A percentile compares a stretch with the other conserved stretches of the same genome.
Evolutionary conservation across 1,139 yeast species (phyloP).

Genomic region (Saccharomyces hybrid): DNA sequence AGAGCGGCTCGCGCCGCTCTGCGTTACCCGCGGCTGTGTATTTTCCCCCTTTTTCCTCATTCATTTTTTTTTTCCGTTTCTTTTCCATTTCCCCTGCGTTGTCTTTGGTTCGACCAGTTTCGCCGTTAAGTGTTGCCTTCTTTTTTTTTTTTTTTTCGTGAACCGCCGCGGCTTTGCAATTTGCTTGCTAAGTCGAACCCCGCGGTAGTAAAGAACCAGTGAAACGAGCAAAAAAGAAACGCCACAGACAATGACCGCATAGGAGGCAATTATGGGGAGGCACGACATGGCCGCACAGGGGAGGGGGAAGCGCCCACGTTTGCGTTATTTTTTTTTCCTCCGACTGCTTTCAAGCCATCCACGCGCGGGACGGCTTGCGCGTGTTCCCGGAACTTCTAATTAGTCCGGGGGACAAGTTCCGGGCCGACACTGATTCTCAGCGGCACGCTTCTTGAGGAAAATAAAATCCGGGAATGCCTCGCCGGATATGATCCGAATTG

Average conservation of each 20-base stretch:
- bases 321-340: background rate
- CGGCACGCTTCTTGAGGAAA: background rate
- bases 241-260: background rate
- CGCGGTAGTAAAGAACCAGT: background rate
- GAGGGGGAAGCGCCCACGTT: background rate
- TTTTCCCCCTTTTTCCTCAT: background rate
- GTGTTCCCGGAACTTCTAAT: background rate
- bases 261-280: background rate
- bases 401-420: background rate
- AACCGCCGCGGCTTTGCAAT: conserved; percentile 1
- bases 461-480: background rate
- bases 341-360: background rate
- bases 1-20: background rate
- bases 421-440: background rate
- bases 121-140: background rate
- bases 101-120: background rate
- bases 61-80: background rate
- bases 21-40: conserved; percentile 1
- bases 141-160: background rate
- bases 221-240: background rate
- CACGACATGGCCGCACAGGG: background rate
- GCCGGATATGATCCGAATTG: background rate
- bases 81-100: background rate
- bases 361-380: background rate
- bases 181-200: background rate